phyloP scores from a whole-genome alignment of 306 rosid species.

The Cicer chorassanicum region DNA sequence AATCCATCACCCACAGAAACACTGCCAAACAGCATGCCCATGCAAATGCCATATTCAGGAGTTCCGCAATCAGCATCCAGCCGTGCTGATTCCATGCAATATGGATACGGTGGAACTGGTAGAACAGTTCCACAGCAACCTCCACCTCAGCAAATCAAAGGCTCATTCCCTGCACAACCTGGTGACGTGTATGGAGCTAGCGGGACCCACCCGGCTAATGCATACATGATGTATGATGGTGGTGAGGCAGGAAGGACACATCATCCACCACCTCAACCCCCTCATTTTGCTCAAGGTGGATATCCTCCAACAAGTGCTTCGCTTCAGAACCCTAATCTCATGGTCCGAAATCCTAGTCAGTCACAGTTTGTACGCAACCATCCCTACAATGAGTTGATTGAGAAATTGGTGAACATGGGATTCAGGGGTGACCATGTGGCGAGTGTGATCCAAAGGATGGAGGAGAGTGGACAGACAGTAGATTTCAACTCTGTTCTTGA shows the following conservation, averaged over 20 bases:
- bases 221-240: slow-evolving; percentile 82
- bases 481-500: slow-evolving; percentile 92
- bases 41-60: slow-evolving; percentile 82
- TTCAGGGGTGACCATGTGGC: slow-evolving; percentile 80
- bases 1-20: slow-evolving; percentile 69
- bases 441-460: slow-evolving; percentile 92
- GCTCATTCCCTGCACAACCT: slow-evolving; percentile 58
- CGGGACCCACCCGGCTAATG: slow-evolving; percentile 58
- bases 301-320: slow-evolving; percentile 76
- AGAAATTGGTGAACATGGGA: slow-evolving; percentile 86
- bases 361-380: slow-evolving; percentile 70
- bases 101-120: slow-evolving; percentile 73
- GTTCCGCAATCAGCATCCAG: slow-evolving; percentile 70
- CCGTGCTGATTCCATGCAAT: slow-evolving; percentile 66
- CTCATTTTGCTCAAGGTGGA: slow-evolving; percentile 74
- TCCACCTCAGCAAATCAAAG: slow-evolving; percentile 79
- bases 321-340: slow-evolving; percentile 62
- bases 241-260: slow-evolving; percentile 79
- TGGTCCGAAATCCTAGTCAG: slow-evolving; percentile 66
- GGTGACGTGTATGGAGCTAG: slow-evolving; percentile 69
- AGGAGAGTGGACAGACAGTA: slow-evolving; percentile 83
- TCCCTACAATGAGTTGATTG: slow-evolving; percentile 81
- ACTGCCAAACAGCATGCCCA: slow-evolving; percentile 80
- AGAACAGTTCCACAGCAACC: slow-evolving; percentile 81
- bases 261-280: slow-evolving; percentile 62